A percentile compares a stretch with the other conserved stretches of the same genome.
Conservation (phyloP, 1,284 basidiomycete genomes). For the Ganoderma sinense region DNA sequence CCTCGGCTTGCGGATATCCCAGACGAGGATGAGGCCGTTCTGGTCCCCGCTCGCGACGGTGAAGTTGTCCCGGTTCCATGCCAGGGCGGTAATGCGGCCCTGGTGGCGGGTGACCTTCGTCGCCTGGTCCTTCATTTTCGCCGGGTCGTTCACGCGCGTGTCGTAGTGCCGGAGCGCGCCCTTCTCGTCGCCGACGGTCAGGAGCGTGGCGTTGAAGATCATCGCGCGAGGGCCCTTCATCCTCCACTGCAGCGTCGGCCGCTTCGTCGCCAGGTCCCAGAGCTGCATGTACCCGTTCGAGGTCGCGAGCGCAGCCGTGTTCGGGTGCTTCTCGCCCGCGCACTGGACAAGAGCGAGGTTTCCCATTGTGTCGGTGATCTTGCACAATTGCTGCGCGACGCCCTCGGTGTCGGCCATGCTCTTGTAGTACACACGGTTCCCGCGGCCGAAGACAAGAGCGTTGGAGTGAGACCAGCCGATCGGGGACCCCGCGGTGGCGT, state of each 20-base stretch:
- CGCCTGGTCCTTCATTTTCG: slow-evolving; percentile 61
- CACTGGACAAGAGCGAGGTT: slow-evolving; percentile 52
- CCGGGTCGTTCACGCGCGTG: slow-evolving; percentile 49
- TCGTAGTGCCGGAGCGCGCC: slow-evolving; percentile 63
- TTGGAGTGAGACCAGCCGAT: slow-evolving; percentile 53
- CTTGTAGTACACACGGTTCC: slow-evolving; percentile 60
- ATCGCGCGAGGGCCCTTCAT: slow-evolving; percentile 55
- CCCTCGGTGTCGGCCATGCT: slow-evolving; percentile 51
- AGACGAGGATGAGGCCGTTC: slow-evolving; percentile 57
- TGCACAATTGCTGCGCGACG: slow-evolving; percentile 60
- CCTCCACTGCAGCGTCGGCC: slow-evolving; percentile 50
- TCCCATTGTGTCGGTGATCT: slow-evolving; percentile 54
- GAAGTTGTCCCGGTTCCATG: slow-evolving; percentile 58
- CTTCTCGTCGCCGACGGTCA: slow-evolving; percentile 56
- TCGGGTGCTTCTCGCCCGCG: slow-evolving; percentile 46
- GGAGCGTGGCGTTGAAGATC: slow-evolving; percentile 54
- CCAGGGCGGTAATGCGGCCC: slow-evolving; percentile 51
- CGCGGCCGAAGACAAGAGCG: slow-evolving; percentile 56
- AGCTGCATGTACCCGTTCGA: slow-evolving; percentile 56
- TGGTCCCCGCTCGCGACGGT: slow-evolving; percentile 62
- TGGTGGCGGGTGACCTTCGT: slow-evolving; percentile 59
- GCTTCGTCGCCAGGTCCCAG: slow-evolving; percentile 58
- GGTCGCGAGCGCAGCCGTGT: slow-evolving; percentile 55
- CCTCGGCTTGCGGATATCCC: slow-evolving; percentile 53
- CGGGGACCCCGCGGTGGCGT: slow-evolving; percentile 36